Percentiles rank a stretch among this genome's conserved stretches.
Evolutionary conservation across 371 early-diverging fungal species (phyloP).

Genomic region (Apophysomyces sp.): DNA sequence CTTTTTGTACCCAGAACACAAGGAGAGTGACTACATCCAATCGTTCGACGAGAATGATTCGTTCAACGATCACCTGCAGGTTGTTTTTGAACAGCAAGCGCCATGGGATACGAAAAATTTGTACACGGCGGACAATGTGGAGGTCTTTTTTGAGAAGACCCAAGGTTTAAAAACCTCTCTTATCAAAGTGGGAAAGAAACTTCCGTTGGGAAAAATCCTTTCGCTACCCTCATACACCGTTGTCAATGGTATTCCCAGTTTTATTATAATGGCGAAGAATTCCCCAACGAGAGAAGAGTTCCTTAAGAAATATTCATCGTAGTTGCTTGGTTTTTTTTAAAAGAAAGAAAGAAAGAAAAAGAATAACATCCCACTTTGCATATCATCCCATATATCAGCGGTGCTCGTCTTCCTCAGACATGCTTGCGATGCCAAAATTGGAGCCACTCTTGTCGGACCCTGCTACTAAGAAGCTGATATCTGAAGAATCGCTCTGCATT

Average conservation of each 20-base stretch:
- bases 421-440: conserved; percentile 7
- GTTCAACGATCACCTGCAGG: conserved; percentile 81
- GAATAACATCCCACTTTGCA: background rate
- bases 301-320: conserved; percentile 46
- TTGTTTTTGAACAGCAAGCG: conserved; percentile 82
- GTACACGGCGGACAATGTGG: conserved; percentile 71
- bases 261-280: conserved; percentile 66
- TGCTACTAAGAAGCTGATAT: conserved; percentile 2
- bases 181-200: conserved; percentile 69
- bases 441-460: background rate
- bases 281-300: conserved; percentile 63
- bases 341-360: conserved; percentile 24
- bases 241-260: conserved; percentile 68
- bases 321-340: conserved; percentile 6
- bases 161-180: conserved; percentile 53
- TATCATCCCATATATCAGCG: background rate
- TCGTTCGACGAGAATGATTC: conserved; percentile 81
- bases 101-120: conserved; percentile 78
- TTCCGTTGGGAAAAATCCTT: conserved; percentile 53
- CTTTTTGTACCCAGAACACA: conserved; percentile 93
- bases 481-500: conserved; percentile 7
- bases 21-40: conserved; percentile 89
- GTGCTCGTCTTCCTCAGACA: conserved; percentile 7
- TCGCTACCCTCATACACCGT: conserved; percentile 60
- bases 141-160: conserved; percentile 79